phyloP scores from a whole-genome alignment of 2,329 filamentous ascomycete species.

The Cladophialophora psammophila region DNA sequence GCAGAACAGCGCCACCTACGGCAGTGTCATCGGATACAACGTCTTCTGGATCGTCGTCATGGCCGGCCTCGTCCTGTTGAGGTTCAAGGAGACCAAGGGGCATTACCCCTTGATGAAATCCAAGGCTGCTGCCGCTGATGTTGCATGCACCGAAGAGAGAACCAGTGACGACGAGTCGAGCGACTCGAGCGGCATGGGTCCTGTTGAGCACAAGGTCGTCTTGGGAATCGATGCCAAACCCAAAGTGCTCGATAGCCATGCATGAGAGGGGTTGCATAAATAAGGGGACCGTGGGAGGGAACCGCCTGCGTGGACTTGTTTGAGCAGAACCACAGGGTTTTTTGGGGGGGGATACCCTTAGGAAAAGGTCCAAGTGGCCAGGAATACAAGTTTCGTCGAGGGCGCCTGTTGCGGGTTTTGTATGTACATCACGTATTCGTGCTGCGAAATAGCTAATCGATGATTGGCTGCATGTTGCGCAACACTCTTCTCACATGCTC shows the following conservation, averaged over 20 bases:
- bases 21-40: constrained; percentile 86
- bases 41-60: constrained; percentile 83
- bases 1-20: constrained; percentile 87
- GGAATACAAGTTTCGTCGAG: not conserved
- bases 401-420: not conserved
- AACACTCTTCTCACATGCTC: not conserved
- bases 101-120: constrained; percentile 36
- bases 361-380: too few relatives aligned
- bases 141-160: constrained; percentile 4
- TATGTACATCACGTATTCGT: not conserved
- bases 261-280: not conserved
- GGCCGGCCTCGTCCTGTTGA: constrained; percentile 67
- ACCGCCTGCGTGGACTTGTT: not conserved
- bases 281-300: not conserved
- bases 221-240: constrained; percentile 23
- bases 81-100: constrained; percentile 65
- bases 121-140: constrained; percentile 23
- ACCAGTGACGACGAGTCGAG: constrained; percentile 27
- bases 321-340: not conserved
- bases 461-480: not conserved
- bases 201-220: constrained; percentile 37
- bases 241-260: constrained; percentile 14
- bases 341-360: too few relatives aligned
- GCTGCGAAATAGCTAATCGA: not conserved
- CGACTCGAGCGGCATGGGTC: constrained; percentile 25